Conservation (phyloP, 176 grass and related monocot genomes). For the Rhynchospora tenuis region DNA sequence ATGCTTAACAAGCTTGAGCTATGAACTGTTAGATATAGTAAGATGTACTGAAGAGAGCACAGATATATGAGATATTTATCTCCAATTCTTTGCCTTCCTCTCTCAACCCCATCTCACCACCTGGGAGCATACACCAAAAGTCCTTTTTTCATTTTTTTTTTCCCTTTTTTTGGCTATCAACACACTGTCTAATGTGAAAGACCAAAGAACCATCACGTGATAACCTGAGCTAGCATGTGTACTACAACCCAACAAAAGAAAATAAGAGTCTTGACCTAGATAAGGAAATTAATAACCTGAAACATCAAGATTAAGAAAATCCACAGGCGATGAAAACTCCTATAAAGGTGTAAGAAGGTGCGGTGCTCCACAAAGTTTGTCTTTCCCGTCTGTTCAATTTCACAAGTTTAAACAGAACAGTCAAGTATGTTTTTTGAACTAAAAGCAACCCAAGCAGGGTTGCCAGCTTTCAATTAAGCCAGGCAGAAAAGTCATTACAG, state of each 20-base stretch:
- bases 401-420: neutral
- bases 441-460: too few species aligned
- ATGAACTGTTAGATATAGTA: neutral
- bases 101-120: neutral
- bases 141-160: too few species aligned
- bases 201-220: neutral
- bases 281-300: constrained; percentile 46
- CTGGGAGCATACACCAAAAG: neutral
- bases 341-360: constrained; percentile 88
- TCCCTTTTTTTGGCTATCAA: neutral
- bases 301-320: constrained; percentile 98
- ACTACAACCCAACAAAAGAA: neutral
- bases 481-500: too few species aligned
- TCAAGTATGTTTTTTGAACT: neutral
- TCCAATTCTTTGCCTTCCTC: neutral
- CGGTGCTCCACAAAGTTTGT: constrained; percentile 97
- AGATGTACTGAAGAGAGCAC: neutral
- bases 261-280: neutral
- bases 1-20: neutral
- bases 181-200: neutral
- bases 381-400: constrained; percentile 69
- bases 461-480: too few species aligned
- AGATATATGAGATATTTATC: neutral
- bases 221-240: neutral
- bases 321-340: constrained; percentile 98